Percentiles rank a stretch among this genome's conserved stretches.
Conservation (phyloP, 169 alveolate genomes). For the Plasmodium vivax region DNA sequence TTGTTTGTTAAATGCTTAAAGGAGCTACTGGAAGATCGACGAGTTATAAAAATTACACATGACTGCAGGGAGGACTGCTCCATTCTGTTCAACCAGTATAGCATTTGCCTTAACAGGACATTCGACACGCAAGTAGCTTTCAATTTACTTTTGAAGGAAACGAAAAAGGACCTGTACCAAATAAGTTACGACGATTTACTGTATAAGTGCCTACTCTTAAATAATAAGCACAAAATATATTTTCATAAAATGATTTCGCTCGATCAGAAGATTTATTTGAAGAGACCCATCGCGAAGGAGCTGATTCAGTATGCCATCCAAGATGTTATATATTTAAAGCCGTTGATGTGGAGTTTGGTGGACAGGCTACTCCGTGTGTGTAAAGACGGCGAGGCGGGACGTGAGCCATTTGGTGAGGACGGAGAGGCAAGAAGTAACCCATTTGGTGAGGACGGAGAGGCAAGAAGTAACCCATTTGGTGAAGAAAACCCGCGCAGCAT, state of each 20-base stretch:
- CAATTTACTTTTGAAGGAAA: slow-evolving; percentile 26
- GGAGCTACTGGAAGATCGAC: slow-evolving; percentile 21
- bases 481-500: background rate
- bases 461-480: background rate
- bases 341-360: slow-evolving; percentile 19
- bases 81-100: slow-evolving; percentile 35
- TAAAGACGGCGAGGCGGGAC: background rate
- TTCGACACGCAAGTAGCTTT: slow-evolving; percentile 66
- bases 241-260: slow-evolving; percentile 55
- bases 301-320: slow-evolving; percentile 47
- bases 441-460: too few species aligned
- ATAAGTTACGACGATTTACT: slow-evolving; percentile 57
- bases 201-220: slow-evolving; percentile 36
- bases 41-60: slow-evolving; percentile 25
- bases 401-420: background rate
- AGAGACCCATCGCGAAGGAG: slow-evolving; percentile 54
- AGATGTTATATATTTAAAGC: slow-evolving; percentile 49
- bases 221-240: slow-evolving; percentile 62
- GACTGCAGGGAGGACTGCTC: slow-evolving; percentile 70
- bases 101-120: slow-evolving; percentile 18
- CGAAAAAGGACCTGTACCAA: slow-evolving; percentile 46
- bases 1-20: slow-evolving; percentile 14
- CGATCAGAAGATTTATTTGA: slow-evolving; percentile 25
- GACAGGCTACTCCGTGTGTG: background rate
- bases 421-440: too few species aligned